phyloP scores from a whole-genome alignment of 139 green algal species.

The Medakamo hakoo region DNA sequence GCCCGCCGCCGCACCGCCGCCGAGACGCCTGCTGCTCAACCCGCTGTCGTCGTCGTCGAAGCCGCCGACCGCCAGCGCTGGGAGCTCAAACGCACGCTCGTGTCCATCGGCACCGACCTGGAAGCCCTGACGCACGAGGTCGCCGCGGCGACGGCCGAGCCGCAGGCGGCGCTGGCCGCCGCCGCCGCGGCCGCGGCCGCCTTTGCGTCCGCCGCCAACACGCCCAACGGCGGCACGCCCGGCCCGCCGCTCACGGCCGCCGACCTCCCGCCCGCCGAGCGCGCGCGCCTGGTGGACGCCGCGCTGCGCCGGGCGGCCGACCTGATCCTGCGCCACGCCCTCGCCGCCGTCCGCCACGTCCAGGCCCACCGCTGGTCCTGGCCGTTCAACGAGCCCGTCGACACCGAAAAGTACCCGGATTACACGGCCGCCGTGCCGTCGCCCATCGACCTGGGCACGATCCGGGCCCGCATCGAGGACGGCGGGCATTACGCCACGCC shows the following conservation, averaged over 20 bases:
- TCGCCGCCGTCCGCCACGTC: background rate
- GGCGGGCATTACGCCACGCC: constrained; percentile 43
- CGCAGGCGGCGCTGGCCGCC: constrained; percentile 1
- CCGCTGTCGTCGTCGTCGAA: no score
- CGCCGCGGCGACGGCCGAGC: no score
- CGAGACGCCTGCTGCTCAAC: no score
- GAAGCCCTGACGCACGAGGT: constrained; percentile 28
- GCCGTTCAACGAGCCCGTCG: constrained; percentile 69
- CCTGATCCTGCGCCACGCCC: background rate
- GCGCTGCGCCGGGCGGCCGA: background rate
- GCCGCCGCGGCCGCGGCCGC: constrained; percentile 19
- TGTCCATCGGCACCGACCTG: constrained; percentile 20
- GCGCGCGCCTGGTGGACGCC: background rate
- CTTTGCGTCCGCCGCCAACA: no score
- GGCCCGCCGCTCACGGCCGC: background rate
- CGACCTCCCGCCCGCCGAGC: background rate
- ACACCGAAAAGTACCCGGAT: constrained; percentile 45
- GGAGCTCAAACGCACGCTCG: constrained; percentile 21
- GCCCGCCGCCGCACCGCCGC: no score
- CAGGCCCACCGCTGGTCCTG: constrained; percentile 45
- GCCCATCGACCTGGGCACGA: constrained; percentile 67
- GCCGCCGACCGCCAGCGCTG: no score
- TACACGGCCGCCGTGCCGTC: constrained; percentile 42
- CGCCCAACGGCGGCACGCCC: background rate
- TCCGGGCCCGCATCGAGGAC: constrained; percentile 36